Evolutionary conservation across 129 eudicot genomes (phyloP).

Genomic region (Cynara cardunculus): DNA sequence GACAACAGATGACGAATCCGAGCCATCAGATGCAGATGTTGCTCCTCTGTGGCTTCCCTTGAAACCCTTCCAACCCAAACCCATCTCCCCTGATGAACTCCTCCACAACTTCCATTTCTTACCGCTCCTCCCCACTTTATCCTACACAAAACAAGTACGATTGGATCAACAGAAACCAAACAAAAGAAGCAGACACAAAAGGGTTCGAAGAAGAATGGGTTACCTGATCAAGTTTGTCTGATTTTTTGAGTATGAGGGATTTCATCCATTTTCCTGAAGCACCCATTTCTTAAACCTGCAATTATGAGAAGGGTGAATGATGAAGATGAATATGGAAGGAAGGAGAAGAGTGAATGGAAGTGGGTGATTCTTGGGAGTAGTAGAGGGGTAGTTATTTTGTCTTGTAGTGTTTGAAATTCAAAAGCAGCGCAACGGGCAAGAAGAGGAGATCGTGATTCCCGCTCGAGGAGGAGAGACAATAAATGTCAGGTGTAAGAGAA

Average conservation of each 20-base stretch:
- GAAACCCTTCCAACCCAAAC: slow-evolving; percentile 67
- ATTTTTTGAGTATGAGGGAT: slow-evolving; percentile 61
- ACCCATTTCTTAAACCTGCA: slow-evolving; percentile 51
- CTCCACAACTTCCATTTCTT: slow-evolving; percentile 94
- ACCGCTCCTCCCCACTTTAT: slow-evolving; percentile 47
- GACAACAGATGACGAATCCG: slow-evolving; percentile 59
- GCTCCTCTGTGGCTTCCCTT: slow-evolving; percentile 47
- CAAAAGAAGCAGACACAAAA: background rate
- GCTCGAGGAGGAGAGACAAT: slow-evolving; percentile 26
- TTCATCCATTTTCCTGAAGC: slow-evolving; percentile 96
- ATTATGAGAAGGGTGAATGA: background rate
- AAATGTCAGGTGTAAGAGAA: slow-evolving; percentile 9
- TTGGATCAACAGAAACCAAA: background rate
- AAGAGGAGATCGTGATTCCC: slow-evolving; percentile 27
- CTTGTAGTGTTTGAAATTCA: slow-evolving; percentile 32
- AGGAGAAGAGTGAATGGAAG: background rate
- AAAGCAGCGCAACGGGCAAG: slow-evolving; percentile 29
- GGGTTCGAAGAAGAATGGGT: background rate
- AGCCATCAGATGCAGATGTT: slow-evolving; percentile 49
- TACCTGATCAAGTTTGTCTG: slow-evolving; percentile 70
- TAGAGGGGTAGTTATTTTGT: slow-evolving; percentile 16
- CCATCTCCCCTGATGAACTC: slow-evolving; percentile 74
- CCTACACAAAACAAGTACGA: slow-evolving; percentile 32
- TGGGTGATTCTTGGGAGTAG: background rate
- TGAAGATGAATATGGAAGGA: background rate